phyloP scores from a whole-genome alignment of 228 moss, liverwort and hornwort species.

The Sphagnum fallax region DNA sequence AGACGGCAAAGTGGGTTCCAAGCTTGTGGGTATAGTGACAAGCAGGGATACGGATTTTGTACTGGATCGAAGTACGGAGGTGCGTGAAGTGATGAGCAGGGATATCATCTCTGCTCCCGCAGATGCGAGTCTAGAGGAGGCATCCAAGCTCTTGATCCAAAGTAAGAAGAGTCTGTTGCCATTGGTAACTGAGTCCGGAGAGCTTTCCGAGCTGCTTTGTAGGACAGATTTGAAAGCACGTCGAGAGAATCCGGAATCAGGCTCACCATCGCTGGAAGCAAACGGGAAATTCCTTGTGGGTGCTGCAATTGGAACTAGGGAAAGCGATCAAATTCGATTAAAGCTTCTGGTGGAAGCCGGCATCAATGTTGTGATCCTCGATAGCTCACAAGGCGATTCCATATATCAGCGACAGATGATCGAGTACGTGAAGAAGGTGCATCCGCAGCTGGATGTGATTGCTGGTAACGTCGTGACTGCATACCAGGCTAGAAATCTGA shows the following conservation, averaged over 20 bases:
- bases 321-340: slow-evolving; percentile 50
- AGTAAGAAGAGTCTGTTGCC: slow-evolving; percentile 91
- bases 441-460: slow-evolving; percentile 75
- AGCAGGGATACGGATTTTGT: slow-evolving; percentile 73
- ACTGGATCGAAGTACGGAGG: slow-evolving; percentile 26
- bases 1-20: slow-evolving; percentile 48
- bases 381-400: slow-evolving; percentile 92
- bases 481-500: slow-evolving; percentile 60
- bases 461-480: slow-evolving; percentile 86
- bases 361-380: slow-evolving; percentile 66
- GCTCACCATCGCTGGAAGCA: slow-evolving; percentile 48
- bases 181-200: slow-evolving; percentile 41
- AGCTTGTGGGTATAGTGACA: slow-evolving; percentile 61
- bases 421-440: slow-evolving; percentile 48
- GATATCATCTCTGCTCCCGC: slow-evolving; percentile 66
- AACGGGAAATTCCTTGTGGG: slow-evolving; percentile 61
- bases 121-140: slow-evolving; percentile 41
- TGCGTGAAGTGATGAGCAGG: slow-evolving; percentile 66
- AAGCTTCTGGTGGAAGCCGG: slow-evolving; percentile 53
- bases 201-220: slow-evolving; percentile 58
- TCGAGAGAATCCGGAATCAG: slow-evolving; percentile 26
- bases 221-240: slow-evolving; percentile 60
- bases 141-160: slow-evolving; percentile 33
- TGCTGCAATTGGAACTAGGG: slow-evolving; percentile 72
- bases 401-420: slow-evolving; percentile 71